Evolutionary conservation across 208 protist species (phyloP).

Genomic region (Vickermania spadyakhi): DNA sequence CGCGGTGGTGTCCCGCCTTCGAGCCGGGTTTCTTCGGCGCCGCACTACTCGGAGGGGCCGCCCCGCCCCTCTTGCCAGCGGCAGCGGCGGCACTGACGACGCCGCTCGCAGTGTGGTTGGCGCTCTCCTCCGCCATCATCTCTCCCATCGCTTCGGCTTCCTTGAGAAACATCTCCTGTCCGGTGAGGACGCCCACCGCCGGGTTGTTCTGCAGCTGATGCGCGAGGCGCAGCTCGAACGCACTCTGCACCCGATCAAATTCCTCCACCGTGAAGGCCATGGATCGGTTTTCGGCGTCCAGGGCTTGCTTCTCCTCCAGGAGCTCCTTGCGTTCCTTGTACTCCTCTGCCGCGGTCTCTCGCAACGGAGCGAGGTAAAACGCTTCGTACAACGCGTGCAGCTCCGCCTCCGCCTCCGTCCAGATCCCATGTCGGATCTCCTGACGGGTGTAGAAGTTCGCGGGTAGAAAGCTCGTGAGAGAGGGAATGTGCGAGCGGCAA

Average conservation of each 20-base stretch:
- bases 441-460: slow-evolving; percentile 23
- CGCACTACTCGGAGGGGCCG: not conserved
- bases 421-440: slow-evolving; percentile 19
- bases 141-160: not conserved
- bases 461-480: slow-evolving; percentile 36
- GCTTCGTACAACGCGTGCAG: slow-evolving; percentile 16
- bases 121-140: slow-evolving; percentile 1
- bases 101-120: slow-evolving; percentile 1
- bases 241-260: slow-evolving; percentile 40
- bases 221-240: slow-evolving; percentile 39
- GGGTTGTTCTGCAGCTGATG: slow-evolving; percentile 24
- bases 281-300: slow-evolving; percentile 20
- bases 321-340: slow-evolving; percentile 17
- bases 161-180: not conserved
- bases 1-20: slow-evolving; percentile 1
- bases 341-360: slow-evolving; percentile 17
- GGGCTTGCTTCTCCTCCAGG: slow-evolving; percentile 8
- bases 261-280: slow-evolving; percentile 33
- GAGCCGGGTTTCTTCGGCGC: not conserved
- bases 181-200: not conserved
- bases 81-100: not conserved
- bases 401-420: slow-evolving; percentile 16
- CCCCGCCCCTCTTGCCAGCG: slow-evolving; percentile 4
- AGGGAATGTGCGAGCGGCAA: slow-evolving; percentile 35
- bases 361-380: slow-evolving; percentile 6